phyloP scores from a whole-genome alignment of 73 alveolate genomes.

The Urostyla sp. region DNA sequence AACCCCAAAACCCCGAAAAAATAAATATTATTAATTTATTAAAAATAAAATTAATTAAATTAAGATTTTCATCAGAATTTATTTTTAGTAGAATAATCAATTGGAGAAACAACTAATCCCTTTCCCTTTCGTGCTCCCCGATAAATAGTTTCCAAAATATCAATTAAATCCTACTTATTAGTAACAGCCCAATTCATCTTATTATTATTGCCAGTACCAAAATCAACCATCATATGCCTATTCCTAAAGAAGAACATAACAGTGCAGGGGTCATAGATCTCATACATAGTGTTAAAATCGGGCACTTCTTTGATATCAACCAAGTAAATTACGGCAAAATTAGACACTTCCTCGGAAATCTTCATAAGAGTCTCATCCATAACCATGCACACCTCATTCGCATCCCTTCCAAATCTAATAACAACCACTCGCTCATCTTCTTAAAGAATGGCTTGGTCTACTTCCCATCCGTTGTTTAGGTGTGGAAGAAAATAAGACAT shows the following conservation, averaged over 20 bases:
- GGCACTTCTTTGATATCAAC: constrained; percentile 98
- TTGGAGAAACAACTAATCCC: constrained; percentile 96
- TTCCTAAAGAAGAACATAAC: constrained; percentile 99
- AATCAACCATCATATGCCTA: constrained; percentile 99
- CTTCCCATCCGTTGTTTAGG: constrained; percentile 99
- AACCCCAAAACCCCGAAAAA: too few species aligned
- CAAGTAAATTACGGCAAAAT: constrained; percentile 96
- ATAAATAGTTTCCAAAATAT: constrained; percentile 91
- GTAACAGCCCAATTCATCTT: constrained; percentile 98
- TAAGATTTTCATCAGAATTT: constrained; percentile 68
- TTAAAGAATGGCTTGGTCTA: constrained; percentile 91
- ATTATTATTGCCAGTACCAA: constrained; percentile 98
- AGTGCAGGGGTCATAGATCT: constrained; percentile 98
- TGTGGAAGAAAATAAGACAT: constrained; percentile 99
- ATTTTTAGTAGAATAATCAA: constrained; percentile 89
- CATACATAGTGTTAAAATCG: constrained; percentile 99
- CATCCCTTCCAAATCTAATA: constrained; percentile 99
- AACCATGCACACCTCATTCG: constrained; percentile 98
- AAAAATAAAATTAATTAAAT: too few species aligned
- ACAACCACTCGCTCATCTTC: constrained; percentile 98
- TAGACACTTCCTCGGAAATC: constrained; percentile 92
- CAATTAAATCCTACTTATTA: constrained; percentile 97
- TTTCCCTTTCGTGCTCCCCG: constrained; percentile 98
- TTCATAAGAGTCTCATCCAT: constrained; percentile 97
- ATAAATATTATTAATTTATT: too few species aligned